phyloP scores from a whole-genome alignment of 306 rosid genomes.

The Astragalus membranaceus region DNA sequence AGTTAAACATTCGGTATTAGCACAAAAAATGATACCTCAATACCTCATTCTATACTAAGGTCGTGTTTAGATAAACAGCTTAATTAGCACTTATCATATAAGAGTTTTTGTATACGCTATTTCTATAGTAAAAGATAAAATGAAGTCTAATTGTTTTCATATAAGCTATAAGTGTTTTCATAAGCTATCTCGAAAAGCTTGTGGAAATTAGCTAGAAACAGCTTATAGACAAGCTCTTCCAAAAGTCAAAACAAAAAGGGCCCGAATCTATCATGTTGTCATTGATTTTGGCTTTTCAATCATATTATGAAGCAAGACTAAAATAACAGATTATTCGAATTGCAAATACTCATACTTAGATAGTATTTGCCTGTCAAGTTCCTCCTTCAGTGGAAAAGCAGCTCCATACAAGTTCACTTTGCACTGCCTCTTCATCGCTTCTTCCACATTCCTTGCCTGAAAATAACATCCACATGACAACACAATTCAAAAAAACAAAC shows the following conservation, averaged over 20 bases:
- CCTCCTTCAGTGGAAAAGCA: slow-evolving; percentile 80
- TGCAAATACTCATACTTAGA: slow-evolving; percentile 45
- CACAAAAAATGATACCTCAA: background rate
- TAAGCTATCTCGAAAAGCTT: too few species aligned
- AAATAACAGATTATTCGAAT: background rate
- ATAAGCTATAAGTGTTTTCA: too few species aligned
- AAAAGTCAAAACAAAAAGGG: too few species aligned
- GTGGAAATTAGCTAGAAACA: too few species aligned
- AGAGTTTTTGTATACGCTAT: too few species aligned
- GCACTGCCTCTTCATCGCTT: slow-evolving; percentile 61
- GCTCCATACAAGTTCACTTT: slow-evolving; percentile 65
- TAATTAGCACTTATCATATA: too few species aligned
- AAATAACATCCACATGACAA: background rate
- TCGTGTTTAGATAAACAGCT: too few species aligned
- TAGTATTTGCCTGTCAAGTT: slow-evolving; percentile 77
- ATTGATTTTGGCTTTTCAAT: background rate
- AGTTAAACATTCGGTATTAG: background rate
- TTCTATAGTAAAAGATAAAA: too few species aligned
- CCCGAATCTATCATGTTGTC: too few species aligned
- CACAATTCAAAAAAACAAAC: background rate
- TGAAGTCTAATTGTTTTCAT: too few species aligned
- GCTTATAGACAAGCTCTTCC: too few species aligned
- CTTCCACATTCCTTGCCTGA: slow-evolving; percentile 44
- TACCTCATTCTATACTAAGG: too few species aligned
- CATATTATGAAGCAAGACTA: background rate